Evolutionary conservation across 805 yeast species (phyloP), one percentile per base, ranked within the genome.

Genomic region (Candida pseudoglaebosa): DNA sequence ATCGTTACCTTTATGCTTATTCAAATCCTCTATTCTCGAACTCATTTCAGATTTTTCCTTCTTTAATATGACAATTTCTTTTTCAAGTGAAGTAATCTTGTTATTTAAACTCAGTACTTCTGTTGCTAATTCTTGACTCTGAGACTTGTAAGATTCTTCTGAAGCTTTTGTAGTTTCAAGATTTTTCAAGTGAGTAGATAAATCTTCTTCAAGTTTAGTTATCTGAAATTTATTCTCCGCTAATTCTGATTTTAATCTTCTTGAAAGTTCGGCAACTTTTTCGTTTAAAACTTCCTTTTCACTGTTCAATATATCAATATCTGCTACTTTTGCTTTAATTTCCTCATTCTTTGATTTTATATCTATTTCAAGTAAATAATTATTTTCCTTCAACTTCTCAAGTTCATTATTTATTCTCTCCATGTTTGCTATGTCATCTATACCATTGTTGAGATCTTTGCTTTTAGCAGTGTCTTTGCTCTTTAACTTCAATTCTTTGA

Each of bases 11-110:
- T 60, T 62, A 37, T 48, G 52, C 34, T 57, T 53, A 17, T 48
- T 39, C 12, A 65, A 46, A 37, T 64, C 68, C 16, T 43, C 46
- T 13, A 59, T 57, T 34, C 62, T 53, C 20, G 46, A 52, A n/a
- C 57, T 64, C 38, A 69, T 54, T 14, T 63, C 69, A 14, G 53
- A 57, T n/a, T 71, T 51, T n/a, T 72, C 77, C 5, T 56, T 57
- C 8, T 49, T 39, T 33, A 61, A 37, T 33, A 46, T 38, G 12
- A 47, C 49, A 12, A 52, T 28, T 19, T 68, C 69, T 17, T 62
- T 51, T 16, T 43, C 41, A 2, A 44, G 33, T 4, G 37, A 2
- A 9, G 38, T 35, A 12, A 45, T 8, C n/a, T 39, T 37, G 4
- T 39, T 22, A 6, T 40, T 40, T 21, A 55, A 33, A 10, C 53